Evolutionary conservation across 148 eudicot genomes (phyloP), one percentile per base, ranked within the genome.

Genomic region (Rhododendron vialii): DNA sequence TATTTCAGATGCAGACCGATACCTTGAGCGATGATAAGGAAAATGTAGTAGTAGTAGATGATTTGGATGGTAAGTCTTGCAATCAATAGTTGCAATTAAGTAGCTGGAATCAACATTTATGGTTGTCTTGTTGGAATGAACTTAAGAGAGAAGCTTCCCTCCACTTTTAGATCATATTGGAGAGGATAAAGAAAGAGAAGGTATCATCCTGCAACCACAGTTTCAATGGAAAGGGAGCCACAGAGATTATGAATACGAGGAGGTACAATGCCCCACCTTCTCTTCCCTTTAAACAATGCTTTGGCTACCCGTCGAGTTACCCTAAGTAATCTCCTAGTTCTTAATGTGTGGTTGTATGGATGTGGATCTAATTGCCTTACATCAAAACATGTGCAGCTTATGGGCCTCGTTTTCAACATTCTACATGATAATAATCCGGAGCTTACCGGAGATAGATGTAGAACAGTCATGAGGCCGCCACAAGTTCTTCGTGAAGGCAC

Each of bases 401-500:
- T 41, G 45, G 99, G 96, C 83, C 93, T 98, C 71, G 99, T 96
- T 30, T 95, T 96, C 89, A 91, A 91, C 87, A 94, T 95, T 82
- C 95, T 96, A 78, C 98, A 97, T 84, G 98, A 96, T 93, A 93
- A 95, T 88, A 96, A 96, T 89, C 99, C 97, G 43, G 99, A 93
- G 91, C 99, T 96, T 90, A 96, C 99, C 45, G 98, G 99, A 85
- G 98, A 95, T 87, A 90, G 99, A 86, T 92, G 98, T 5, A 91
- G 98, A 80, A 96, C 99, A 77, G 98, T 96, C 78, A 95, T 96
- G 99, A 95, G 99, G 88, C 99, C 99, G 51, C 98, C 99, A 35
- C 98, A 95, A 92, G 99, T 96, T 87, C 93, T 95, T 86, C 98
- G 98, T 88, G 98, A 96, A 91, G 99, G 99, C 86, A 96, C 99